Evolutionary conservation across 495 filamentous ascomycete genomes (phyloP).

Genomic region (Trichocladium antarcticum): DNA sequence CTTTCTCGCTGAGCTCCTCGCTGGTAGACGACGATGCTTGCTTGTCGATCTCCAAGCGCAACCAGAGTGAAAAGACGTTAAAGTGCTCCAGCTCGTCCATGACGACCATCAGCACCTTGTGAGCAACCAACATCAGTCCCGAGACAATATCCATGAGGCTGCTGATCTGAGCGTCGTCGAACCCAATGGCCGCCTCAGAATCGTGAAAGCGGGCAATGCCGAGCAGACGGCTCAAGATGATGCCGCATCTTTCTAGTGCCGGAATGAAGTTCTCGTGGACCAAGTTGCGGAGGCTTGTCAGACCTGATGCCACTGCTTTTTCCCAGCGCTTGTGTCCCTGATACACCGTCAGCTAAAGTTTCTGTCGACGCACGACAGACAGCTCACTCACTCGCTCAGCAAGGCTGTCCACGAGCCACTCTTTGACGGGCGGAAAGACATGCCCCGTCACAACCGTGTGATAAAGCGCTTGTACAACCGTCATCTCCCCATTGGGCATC

Average conservation of each 20-base stretch:
- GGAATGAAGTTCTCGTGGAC: constrained; percentile 81
- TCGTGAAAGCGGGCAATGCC: constrained; percentile 75
- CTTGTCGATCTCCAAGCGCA: constrained; percentile 70
- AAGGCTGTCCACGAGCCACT: constrained; percentile 83
- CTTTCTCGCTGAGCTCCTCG: constrained; percentile 45
- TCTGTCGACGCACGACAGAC: too few species aligned
- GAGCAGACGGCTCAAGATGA: constrained; percentile 74
- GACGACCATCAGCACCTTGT: constrained; percentile 58
- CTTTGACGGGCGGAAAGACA: constrained; percentile 61
- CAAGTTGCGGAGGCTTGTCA: constrained; percentile 63
- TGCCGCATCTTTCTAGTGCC: constrained; percentile 67
- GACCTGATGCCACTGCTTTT: constrained; percentile 64
- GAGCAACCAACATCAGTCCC: constrained; percentile 60
- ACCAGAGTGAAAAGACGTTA: constrained; percentile 68
- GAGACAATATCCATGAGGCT: constrained; percentile 56
- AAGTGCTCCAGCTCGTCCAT: constrained; percentile 75
- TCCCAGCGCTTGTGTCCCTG: constrained; percentile 96
- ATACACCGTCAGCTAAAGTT: not conserved
- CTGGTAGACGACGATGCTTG: constrained; percentile 33
- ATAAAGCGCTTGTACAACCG: constrained; percentile 65
- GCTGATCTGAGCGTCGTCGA: constrained; percentile 43
- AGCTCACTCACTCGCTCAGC: constrained; percentile 57
- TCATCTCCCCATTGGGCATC: constrained; percentile 27
- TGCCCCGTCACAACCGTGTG: constrained; percentile 79
- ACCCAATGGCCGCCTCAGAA: constrained; percentile 52